These are phyloP conservation scores for Fusarium buxicola DNA, from an alignment of 2,329 filamentous ascomycete genomes.

Conservation along the genomic window DNA sequence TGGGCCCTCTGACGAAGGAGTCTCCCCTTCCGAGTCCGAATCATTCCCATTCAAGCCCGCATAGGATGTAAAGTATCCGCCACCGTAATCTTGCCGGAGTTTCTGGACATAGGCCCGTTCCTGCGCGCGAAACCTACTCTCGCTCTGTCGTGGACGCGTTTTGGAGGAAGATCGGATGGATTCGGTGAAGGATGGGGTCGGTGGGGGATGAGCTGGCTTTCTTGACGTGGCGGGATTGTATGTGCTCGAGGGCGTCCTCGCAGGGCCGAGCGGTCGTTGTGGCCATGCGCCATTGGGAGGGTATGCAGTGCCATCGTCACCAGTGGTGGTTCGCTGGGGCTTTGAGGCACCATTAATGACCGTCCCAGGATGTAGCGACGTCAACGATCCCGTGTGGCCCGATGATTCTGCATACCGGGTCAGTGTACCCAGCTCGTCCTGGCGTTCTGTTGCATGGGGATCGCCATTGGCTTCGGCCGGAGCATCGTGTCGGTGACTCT, in stretches of 20 bases:
- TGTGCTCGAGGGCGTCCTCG: conserved; percentile 81
- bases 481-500: conserved; percentile 50
- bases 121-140: conserved; percentile 66
- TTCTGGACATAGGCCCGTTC: conserved; percentile 96
- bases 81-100: conserved; percentile 77
- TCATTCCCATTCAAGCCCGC: conserved; percentile 72
- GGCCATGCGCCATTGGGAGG: conserved; percentile 57
- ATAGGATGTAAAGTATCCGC: conserved; percentile 79
- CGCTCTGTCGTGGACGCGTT: conserved; percentile 61
- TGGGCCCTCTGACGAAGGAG: conserved; percentile 83
- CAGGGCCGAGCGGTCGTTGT: conserved; percentile 75
- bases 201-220: conserved; percentile 56
- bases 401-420: conserved; percentile 57
- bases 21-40: conserved; percentile 91
- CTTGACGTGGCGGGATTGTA: conserved; percentile 77
- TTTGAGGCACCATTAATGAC: conserved; percentile 57
- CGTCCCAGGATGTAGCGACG: conserved; percentile 55
- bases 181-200: conserved; percentile 57
- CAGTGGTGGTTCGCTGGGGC: conserved; percentile 53
- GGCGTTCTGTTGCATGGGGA: conserved; percentile 59
- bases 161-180: conserved; percentile 64
- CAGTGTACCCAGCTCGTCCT: conserved; percentile 61
- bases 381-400: conserved; percentile 55
- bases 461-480: conserved; percentile 51
- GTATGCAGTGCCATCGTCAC: conserved; percentile 46